phyloP scores from a whole-genome alignment of 352 stramenopile genomes.

The Pythium guiyangense region DNA sequence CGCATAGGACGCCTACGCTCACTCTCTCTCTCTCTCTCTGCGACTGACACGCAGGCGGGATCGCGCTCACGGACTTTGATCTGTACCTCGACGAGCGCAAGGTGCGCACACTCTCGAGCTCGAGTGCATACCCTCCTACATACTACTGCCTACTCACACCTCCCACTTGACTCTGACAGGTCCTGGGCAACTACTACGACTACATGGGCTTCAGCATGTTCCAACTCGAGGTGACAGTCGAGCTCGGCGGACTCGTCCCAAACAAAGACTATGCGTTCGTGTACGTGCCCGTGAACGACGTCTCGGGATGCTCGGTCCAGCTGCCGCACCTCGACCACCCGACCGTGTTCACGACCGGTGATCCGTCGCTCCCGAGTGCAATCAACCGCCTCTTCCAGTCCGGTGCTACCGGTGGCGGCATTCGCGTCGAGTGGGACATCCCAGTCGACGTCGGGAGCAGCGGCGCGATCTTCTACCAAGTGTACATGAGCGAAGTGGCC shows the following conservation, averaged over 20 bases:
- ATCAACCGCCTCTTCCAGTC: constrained; percentile 28
- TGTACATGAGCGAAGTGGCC: constrained; percentile 38
- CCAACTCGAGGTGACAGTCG: constrained; percentile 29
- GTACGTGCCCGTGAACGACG: constrained; percentile 40
- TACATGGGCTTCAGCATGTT: constrained; percentile 16
- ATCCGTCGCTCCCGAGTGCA: constrained; percentile 14
- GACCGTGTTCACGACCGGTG: constrained; percentile 20
- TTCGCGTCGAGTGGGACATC: constrained; percentile 32
- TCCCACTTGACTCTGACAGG: constrained; percentile 8
- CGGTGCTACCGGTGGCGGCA: constrained; percentile 45
- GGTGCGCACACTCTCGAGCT: constrained; percentile 10
- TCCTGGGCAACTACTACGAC: constrained; percentile 25
- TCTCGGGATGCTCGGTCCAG: constrained; percentile 27
- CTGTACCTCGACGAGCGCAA: constrained; percentile 29
- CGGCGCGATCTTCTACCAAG: constrained; percentile 33
- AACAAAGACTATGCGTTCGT: constrained; percentile 36
- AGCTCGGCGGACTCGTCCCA: constrained; percentile 38
- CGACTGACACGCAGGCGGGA: constrained; percentile 16
- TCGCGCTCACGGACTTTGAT: constrained; percentile 26
- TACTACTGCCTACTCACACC: neutral
- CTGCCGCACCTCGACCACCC: constrained; percentile 5
- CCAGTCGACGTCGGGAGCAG: constrained; percentile 38
- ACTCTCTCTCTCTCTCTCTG: neutral
- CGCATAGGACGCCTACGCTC: neutral
- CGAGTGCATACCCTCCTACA: neutral